A percentile compares a stretch with the other conserved stretches of the same genome.
These are phyloP conservation scores for Cystoisospora suis DNA, from an alignment of 169 alveolate species.

Conservation along the genomic window DNA sequence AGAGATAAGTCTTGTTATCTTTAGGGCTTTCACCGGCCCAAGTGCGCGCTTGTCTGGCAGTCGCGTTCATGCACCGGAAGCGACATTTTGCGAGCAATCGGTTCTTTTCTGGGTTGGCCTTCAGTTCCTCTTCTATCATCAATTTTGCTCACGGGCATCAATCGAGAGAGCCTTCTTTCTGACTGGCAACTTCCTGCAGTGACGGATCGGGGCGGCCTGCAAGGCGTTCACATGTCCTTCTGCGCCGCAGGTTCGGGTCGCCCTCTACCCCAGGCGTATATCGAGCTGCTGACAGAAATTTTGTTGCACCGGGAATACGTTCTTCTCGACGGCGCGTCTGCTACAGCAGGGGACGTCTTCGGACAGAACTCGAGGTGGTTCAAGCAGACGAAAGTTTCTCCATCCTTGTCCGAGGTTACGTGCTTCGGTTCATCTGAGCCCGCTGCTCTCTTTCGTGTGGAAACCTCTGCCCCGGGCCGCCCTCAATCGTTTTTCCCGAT, in stretches of 20 bases:
- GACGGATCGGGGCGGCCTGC: neutral
- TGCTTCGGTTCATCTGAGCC: constrained; percentile 17
- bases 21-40: too few relatives aligned
- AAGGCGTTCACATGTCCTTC: neutral
- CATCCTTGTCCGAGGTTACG: neutral
- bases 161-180: neutral
- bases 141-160: neutral
- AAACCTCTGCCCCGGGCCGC: neutral
- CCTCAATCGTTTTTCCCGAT: neutral
- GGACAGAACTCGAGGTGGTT: neutral
- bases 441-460: neutral
- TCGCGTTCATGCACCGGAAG: too few relatives aligned
- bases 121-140: constrained; percentile 59
- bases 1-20: too few relatives aligned
- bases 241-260: neutral
- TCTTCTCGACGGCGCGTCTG: constrained; percentile 43
- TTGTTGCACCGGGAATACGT: constrained; percentile 53
- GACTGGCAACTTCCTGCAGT: neutral
- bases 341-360: neutral
- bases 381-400: neutral
- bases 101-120: neutral
- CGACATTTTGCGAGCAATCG: too few relatives aligned
- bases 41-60: too few relatives aligned
- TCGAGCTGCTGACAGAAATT: constrained; percentile 30
- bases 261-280: neutral